These are phyloP conservation scores for Ceratocystis ficicola DNA, from an alignment of 2,329 filamentous ascomycete species.

Conservation along the genomic window DNA sequence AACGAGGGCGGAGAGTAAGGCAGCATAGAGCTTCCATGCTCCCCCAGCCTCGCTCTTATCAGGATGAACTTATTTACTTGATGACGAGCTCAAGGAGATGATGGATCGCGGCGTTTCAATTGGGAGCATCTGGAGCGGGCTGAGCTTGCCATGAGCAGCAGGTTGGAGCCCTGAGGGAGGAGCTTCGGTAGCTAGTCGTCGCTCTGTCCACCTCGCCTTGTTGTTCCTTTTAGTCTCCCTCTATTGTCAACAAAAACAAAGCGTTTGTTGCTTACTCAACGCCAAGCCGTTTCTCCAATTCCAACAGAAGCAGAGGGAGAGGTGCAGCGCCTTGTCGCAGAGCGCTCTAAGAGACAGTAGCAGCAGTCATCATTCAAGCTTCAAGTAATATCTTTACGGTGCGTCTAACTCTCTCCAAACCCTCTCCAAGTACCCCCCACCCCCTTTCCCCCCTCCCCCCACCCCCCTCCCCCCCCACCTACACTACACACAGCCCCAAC, in stretches of 20 bases:
- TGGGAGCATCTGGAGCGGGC: too few relatives aligned
- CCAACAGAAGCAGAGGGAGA: not conserved
- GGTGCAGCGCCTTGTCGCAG: too few relatives aligned
- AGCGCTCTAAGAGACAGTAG: too few relatives aligned
- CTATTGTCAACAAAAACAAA: not conserved
- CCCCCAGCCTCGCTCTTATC: not conserved
- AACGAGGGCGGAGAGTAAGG: not conserved
- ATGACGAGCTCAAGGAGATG: too few relatives aligned
- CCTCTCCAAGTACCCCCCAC: not conserved
- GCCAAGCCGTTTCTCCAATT: slow-evolving; percentile 9
- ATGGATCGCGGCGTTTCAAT: not conserved
- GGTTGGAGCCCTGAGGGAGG: too few relatives aligned
- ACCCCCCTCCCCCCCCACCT: not conserved
- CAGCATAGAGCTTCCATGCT: not conserved
- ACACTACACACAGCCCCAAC: too few relatives aligned
- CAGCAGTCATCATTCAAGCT: not conserved
- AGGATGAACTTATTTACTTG: not conserved
- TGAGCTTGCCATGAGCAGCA: too few relatives aligned
- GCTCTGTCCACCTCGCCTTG: not conserved
- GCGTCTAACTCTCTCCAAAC: not conserved
- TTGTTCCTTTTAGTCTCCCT: not conserved
- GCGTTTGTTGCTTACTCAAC: slow-evolving; percentile 7
- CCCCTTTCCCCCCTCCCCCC: not conserved
- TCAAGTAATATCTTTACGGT: not conserved
- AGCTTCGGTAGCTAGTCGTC: not conserved